Base-by-base conservation (phyloP, 148 eudicot species). In the Chenopodium berlandieri region DNA sequence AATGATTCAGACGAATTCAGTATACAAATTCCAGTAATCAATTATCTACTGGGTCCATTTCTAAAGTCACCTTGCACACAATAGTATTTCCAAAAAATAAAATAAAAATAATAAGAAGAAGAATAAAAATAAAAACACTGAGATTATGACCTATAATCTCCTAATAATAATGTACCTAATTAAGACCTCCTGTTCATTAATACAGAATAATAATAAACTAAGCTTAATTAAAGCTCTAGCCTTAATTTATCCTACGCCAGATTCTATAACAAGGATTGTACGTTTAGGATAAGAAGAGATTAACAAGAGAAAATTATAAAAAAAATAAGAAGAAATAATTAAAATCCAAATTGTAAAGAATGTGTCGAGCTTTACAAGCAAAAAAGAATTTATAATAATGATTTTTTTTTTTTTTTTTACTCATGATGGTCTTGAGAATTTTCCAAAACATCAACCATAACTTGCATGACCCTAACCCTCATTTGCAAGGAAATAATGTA, bases 401-500 rank as follows among this genome's bases (percentile, higher is more conserved):
- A 32, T 65, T 25, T 31, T 31, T 31, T 31, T 31, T 31, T 30
- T 30, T 31, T 31, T 31, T 31, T 1, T 2, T 44, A 83, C 4
- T 63, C 17, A 17, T 76, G 37, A 66, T 75, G 32, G 30, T 79
- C 52, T 75, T 68, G 80, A 62, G 83, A 52, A 66, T 4, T 81
- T 22, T 87, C 75, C 82, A 94, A 79, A 67, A 80, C 80, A 89
- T 89, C 80, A 34, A 94, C 91, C 92, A 94, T 81, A 79, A 75
- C 58, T 75, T 90, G 91, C 98, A 94, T 94, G 76, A 90, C 76
- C 65, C 87, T 85, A 73, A 92, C 93, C 83, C 91, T 90, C 89
- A 87, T 87, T 78, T 92, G 90, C 75, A 92, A 87, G 34, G 86
- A 87, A 85, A 88, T 31, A 63, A 94, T 91, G 76, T 94, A 94